Evolutionary conservation across 1,284 basidiomycete genomes (phyloP).

Genomic region (Rhodotorula sp.): DNA sequence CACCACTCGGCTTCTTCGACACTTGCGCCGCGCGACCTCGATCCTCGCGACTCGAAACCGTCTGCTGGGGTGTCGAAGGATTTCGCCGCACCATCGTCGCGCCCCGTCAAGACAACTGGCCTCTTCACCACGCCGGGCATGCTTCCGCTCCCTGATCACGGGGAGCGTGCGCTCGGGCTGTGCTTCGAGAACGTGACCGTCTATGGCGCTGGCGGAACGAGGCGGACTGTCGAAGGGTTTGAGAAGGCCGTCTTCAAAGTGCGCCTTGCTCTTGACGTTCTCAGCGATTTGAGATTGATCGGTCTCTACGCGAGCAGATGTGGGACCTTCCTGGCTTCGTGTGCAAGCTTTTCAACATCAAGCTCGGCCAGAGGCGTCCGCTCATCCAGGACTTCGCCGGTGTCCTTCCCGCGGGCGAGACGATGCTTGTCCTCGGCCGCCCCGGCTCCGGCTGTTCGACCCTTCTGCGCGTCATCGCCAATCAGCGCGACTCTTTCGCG

Average conservation of each 20-base stretch:
- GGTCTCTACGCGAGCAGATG: background rate
- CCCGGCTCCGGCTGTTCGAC: slow-evolving; percentile 50
- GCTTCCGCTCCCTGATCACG: slow-evolving; percentile 8
- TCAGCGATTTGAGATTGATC: background rate
- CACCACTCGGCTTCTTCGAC: too few species aligned
- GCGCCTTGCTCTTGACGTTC: slow-evolving; percentile 17
- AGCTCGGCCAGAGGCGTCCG: slow-evolving; percentile 61
- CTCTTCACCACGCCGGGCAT: slow-evolving; percentile 12
- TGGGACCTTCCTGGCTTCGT: slow-evolving; percentile 64
- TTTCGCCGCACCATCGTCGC: background rate
- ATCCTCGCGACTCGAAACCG: too few species aligned
- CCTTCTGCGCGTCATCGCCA: slow-evolving; percentile 45
- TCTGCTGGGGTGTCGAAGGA: too few species aligned
- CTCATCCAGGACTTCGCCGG: slow-evolving; percentile 65
- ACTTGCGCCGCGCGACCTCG: too few species aligned
- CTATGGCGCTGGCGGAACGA: slow-evolving; percentile 55
- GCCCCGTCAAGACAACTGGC: background rate
- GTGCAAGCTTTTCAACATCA: slow-evolving; percentile 51
- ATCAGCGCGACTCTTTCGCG: slow-evolving; percentile 47
- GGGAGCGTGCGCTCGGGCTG: slow-evolving; percentile 57
- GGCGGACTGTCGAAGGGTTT: slow-evolving; percentile 56
- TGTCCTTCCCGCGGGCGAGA: slow-evolving; percentile 65
- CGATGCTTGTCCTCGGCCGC: slow-evolving; percentile 59
- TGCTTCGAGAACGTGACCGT: slow-evolving; percentile 75
- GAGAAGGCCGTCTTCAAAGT: slow-evolving; percentile 48